A percentile compares a stretch with the other conserved stretches of the same genome.
These are phyloP conservation scores for Globisporangium camurandrum DNA, from an alignment of 352 stramenopile genomes.

Conservation along the genomic window DNA sequence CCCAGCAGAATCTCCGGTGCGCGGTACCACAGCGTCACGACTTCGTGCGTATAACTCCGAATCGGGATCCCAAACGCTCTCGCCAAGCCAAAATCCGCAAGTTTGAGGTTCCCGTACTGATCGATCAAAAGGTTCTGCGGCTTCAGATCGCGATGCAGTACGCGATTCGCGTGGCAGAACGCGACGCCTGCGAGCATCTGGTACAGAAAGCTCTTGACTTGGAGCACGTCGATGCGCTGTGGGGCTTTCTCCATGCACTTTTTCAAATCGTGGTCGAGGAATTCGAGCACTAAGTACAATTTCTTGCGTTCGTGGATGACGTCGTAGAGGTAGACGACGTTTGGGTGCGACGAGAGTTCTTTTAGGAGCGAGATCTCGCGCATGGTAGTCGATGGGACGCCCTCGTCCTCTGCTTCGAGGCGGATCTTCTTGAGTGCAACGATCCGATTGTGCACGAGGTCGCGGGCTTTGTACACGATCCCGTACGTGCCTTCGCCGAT, in stretches of 20 bases:
- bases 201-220: slow-evolving; percentile 84
- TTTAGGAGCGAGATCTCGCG: slow-evolving; percentile 95
- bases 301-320: slow-evolving; percentile 84
- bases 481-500: slow-evolving; percentile 94
- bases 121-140: slow-evolving; percentile 94
- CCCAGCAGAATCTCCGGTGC: slow-evolving; percentile 93
- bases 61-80: slow-evolving; percentile 84
- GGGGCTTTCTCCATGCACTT: slow-evolving; percentile 90
- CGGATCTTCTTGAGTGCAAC: slow-evolving; percentile 94
- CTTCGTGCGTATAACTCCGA: slow-evolving; percentile 90
- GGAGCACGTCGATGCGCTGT: slow-evolving; percentile 72
- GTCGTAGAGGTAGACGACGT: slow-evolving; percentile 88
- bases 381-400: slow-evolving; percentile 97
- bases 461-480: slow-evolving; percentile 95
- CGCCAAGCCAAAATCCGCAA: slow-evolving; percentile 91
- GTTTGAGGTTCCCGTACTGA: slow-evolving; percentile 82
- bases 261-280: slow-evolving; percentile 84
- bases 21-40: slow-evolving; percentile 95
- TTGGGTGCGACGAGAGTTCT: slow-evolving; percentile 91
- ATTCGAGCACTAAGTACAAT: slow-evolving; percentile 85
- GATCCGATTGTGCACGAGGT: slow-evolving; percentile 85
- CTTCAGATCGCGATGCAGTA: slow-evolving; percentile 98
- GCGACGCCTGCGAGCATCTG: slow-evolving; percentile 80
- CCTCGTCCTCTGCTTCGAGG: slow-evolving; percentile 91
- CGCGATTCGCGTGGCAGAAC: slow-evolving; percentile 94